Base-by-base conservation (phyloP, 2,329 filamentous ascomycete genomes). In the Stenocarpella maydis region DNA sequence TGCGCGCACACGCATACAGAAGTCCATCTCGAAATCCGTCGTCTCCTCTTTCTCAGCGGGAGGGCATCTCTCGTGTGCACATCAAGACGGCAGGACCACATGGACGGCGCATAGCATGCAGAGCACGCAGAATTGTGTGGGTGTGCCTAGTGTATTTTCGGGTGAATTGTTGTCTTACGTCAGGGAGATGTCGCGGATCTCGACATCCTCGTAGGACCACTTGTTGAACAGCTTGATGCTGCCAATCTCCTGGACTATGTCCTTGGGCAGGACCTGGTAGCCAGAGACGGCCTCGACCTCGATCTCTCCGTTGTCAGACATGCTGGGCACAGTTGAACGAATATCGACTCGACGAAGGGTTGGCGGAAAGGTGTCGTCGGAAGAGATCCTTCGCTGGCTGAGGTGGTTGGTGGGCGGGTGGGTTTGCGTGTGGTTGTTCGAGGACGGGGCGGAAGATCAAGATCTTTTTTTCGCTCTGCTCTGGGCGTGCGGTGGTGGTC, bases 151-250 rank as follows among this genome's bases (percentile, higher is more conserved):
- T 70, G 43, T 28, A 39, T 26, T n/a, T 37, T 65, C 34, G 41
- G 53, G 53, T 58, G 21, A 26, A 31, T n/a, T n/a, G 9, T 17
- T 31, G 43, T 43, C 93, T 88, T 97, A 99, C 96, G 95, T 98
- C 88, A 99, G 90, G 80, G 96, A 99, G 87, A 99, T 98, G 84
- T 99, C 96, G 85, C 95, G 92, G 86, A 99, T 96, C 90, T 99
- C 96, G 82, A 99, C 95, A 91, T 98, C 93, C 84, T 96, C 96
- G 87, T 98, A 99, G 86, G 86, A 85, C 86, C 95, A 97, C 87
- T 97, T 97, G 91, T 96, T 97, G 91, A 97, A 97, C 80, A 97
- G 90, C 92, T 97, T 97, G 84, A 96, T 89, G 86, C 88, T 91
- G 85, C 94, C 95, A 86, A 96, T 91, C 87, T 97, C 93, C 80